A percentile compares a stretch with the other conserved stretches of the same genome.
phyloP scores from a whole-genome alignment of 2,329 filamentous ascomycete genomes.

The Conoideocrella luteorostrata region DNA sequence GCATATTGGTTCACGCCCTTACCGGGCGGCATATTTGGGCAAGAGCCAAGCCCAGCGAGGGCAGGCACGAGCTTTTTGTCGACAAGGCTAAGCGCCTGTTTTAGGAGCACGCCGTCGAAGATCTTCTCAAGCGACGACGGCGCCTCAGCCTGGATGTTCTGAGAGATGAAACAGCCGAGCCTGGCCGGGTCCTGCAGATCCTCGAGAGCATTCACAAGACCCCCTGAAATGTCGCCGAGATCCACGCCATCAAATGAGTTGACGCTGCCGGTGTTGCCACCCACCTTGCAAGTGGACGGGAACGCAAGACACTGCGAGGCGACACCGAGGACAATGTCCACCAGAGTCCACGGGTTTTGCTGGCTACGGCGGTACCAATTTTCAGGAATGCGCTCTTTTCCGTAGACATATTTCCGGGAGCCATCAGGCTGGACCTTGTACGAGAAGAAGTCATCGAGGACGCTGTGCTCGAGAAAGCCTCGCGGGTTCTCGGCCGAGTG shows the following conservation, averaged over 20 bases:
- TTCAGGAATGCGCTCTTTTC: conserved; percentile 42
- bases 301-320: conserved; percentile 24
- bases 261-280: conserved; percentile 43
- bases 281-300: conserved; percentile 14
- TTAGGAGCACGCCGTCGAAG: conserved; percentile 3
- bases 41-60: not conserved
- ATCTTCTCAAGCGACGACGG: conserved; percentile 8
- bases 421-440: conserved; percentile 31
- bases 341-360: conserved; percentile 37
- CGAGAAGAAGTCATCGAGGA: conserved; percentile 7
- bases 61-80: conserved; percentile 2
- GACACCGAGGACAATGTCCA: conserved; percentile 30
- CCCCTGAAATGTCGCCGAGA: conserved; percentile 35
- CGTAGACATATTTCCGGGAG: conserved; percentile 34
- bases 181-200: conserved; percentile 3
- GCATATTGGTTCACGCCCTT: conserved; percentile 8
- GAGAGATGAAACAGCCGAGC: conserved; percentile 4
- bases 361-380: conserved; percentile 40
- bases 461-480: conserved; percentile 16
- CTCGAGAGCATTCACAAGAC: conserved; percentile 31
- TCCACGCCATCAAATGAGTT: conserved; percentile 43
- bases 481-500: conserved; percentile 33
- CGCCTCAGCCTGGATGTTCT: conserved; percentile 10
- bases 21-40: conserved; percentile 8
- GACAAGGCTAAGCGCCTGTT: conserved; percentile 3